Percentiles rank a stretch among this genome's conserved stretches.
Conservation (phyloP, 768 basidiomycete genomes). For the Trametes meyenii region DNA sequence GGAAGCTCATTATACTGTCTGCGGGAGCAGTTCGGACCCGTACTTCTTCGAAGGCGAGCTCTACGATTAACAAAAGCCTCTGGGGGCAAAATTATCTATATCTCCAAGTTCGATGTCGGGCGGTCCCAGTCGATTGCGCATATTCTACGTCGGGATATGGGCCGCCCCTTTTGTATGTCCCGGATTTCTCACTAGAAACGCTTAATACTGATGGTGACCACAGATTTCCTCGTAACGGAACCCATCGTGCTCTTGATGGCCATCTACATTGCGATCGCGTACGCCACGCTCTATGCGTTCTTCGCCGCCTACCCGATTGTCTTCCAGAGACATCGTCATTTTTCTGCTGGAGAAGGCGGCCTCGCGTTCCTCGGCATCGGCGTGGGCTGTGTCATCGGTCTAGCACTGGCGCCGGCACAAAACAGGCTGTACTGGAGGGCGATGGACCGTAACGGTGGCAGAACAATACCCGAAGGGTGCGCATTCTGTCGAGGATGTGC, state of each 20-base stretch:
- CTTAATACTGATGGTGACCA: background rate
- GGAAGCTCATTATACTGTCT: background rate
- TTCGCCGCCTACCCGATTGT: conserved; percentile 67
- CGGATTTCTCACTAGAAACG: conserved; percentile 6
- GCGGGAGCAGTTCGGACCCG: conserved; percentile 55
- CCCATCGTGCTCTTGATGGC: conserved; percentile 63
- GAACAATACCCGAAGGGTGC: conserved; percentile 64
- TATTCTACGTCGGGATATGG: conserved; percentile 52
- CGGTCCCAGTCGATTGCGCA: conserved; percentile 46
- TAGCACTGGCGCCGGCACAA: conserved; percentile 53
- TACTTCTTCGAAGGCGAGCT: conserved; percentile 58
- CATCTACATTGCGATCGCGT: conserved; percentile 62
- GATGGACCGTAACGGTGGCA: conserved; percentile 50
- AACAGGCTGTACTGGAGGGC: conserved; percentile 54
- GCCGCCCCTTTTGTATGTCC: conserved; percentile 55
- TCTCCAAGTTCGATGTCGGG: conserved; percentile 52
- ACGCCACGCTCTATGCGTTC: conserved; percentile 64
- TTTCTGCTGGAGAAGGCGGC: conserved; percentile 56
- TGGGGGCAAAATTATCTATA: conserved; percentile 44
- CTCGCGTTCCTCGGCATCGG: conserved; percentile 70
- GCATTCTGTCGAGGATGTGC: conserved; percentile 19
- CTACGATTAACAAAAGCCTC: conserved; percentile 45
- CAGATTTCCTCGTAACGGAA: conserved; percentile 63
- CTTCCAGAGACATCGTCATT: conserved; percentile 55
- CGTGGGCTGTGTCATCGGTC: conserved; percentile 55